Evolutionary conservation across 1,284 basidiomycete species (phyloP), one percentile per base, ranked within the genome.

Genomic region (Kalmanozyma brasiliensis): DNA sequence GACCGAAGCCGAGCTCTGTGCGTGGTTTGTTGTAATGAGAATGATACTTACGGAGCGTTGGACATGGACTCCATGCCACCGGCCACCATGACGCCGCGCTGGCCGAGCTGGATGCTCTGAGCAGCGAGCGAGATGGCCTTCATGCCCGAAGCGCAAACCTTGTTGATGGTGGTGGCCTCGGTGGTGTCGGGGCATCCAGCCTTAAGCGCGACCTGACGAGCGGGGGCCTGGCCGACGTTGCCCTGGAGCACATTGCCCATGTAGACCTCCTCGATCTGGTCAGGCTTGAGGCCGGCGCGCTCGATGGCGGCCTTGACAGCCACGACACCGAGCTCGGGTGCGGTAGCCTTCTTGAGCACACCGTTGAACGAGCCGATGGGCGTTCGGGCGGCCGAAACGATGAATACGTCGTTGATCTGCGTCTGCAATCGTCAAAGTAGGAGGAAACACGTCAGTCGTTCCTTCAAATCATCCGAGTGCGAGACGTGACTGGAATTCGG

Each of bases 141-240:
- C 82, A 84, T 84, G 30, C 84, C 84, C 3, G 80, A 82, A 16
- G 84, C 84, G 77, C 84, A 85, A 38, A 85, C 83, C 92, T 83
- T 85, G 83, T 99, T 99, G 85, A 99, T 91, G 49, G 96, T 98
- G 35, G 96, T 98, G 17, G 94, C 94, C 85, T 99, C 96, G 33
- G 94, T 94, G 62, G 87, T 87, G 20, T 89, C 84, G 69, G 88
- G 89, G 83, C 96, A 81, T 1, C 95, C 95, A 22, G 95, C 93
- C 83, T 95, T 93, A 58, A 98, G 89, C n/a, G 76, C 83, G 48
- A 83, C 84, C 74, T 84, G 84, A 38, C 84, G 73, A n/a, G 84
- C 83, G 17, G 84, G 84, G 19, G 80, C 76, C 76, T 84, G 84
- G 7, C 83, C 84, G 16, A 83, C 76, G 51, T 79, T 80, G 23